phyloP scores from a whole-genome alignment of 139 green algal genomes.

The Tetraselmis chui region DNA sequence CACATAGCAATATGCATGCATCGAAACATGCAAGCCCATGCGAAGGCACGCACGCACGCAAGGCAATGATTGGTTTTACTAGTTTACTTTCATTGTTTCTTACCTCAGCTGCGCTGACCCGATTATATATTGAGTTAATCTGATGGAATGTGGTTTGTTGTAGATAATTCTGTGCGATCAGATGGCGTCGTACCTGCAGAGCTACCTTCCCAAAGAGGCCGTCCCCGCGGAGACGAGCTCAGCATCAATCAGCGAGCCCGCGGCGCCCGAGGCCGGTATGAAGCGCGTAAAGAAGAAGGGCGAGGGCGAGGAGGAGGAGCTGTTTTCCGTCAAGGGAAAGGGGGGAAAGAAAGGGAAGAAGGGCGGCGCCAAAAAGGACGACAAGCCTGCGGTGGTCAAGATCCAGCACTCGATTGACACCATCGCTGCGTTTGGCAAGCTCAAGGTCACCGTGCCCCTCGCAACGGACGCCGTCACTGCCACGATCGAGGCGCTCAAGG shows the following conservation, averaged over 20 bases:
- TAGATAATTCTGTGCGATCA: slow-evolving; percentile 12
- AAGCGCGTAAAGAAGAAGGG: background rate
- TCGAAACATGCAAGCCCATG: too few species aligned
- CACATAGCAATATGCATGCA: too few species aligned
- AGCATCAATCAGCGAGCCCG: background rate
- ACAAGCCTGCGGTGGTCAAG: background rate
- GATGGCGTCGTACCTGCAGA: slow-evolving; percentile 10
- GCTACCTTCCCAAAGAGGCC: background rate
- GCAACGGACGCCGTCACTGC: background rate
- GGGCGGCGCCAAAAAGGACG: background rate
- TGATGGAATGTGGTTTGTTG: too few species aligned
- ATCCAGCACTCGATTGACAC: background rate
- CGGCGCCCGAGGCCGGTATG: background rate
- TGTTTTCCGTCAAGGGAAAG: background rate
- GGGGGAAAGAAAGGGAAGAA: background rate
- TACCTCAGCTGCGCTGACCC: too few species aligned
- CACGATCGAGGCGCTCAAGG: background rate
- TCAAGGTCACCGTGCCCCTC: background rate
- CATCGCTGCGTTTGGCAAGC: background rate
- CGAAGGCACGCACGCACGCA: too few species aligned
- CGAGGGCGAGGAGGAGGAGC: background rate
- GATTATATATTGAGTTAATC: too few species aligned
- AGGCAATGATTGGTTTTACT: too few species aligned
- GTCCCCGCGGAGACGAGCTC: background rate
- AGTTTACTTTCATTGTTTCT: too few species aligned